A percentile compares a stretch with the other conserved stretches of the same genome.
Evolutionary conservation across 2,329 filamentous ascomycete species (phyloP).

Genomic region (Phyllosticta citribraziliensis): DNA sequence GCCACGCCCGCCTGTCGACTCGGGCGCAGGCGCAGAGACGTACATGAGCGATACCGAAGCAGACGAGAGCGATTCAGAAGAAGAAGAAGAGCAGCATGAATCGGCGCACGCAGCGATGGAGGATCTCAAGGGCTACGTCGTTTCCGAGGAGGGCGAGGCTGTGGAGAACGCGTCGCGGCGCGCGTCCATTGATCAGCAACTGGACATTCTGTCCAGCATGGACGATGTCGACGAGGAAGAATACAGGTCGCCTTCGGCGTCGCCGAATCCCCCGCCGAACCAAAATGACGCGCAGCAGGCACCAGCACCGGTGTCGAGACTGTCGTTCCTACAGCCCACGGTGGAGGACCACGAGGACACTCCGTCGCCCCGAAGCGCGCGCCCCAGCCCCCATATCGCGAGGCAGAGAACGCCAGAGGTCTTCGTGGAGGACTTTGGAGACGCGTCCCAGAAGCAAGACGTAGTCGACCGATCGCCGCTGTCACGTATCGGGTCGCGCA

Average conservation of each 20-base stretch:
- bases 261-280: background rate
- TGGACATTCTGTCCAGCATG: conserved; percentile 9
- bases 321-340: conserved; percentile 6
- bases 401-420: background rate
- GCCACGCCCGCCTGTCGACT: background rate
- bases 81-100: background rate
- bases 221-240: conserved; percentile 8
- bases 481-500: background rate
- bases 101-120: conserved; percentile 1
- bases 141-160: conserved; percentile 5
- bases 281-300: background rate
- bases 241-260: background rate
- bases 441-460: background rate
- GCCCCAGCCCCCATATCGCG: background rate
- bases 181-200: conserved; percentile 8
- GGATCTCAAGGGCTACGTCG: conserved; percentile 9
- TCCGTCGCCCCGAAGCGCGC: background rate
- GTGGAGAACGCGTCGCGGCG: background rate
- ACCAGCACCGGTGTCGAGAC: background rate
- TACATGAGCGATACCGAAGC: background rate
- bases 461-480: background rate
- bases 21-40: background rate
- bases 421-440: conserved; percentile 2
- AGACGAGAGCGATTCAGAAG: background rate
- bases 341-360: conserved; percentile 10